These are phyloP conservation scores for Colletotrichum sojae DNA, from an alignment of 2,329 filamentous ascomycete species.

Conservation along the genomic window DNA sequence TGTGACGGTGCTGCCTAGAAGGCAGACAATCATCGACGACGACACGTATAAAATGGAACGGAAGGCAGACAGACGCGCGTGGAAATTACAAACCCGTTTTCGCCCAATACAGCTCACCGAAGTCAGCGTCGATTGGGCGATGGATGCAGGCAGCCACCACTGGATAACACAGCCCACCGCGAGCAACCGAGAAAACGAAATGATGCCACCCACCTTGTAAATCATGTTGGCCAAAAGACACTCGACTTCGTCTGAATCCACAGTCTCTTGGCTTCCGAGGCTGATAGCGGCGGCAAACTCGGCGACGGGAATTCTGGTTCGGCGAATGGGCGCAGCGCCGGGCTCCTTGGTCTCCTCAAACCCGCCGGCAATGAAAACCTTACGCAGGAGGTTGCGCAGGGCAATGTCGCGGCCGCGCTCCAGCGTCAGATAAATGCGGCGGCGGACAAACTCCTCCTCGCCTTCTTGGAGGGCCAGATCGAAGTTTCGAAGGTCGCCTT, in stretches of 20 bases:
- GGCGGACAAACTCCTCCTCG: slow-evolving; percentile 93
- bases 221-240: slow-evolving; percentile 97
- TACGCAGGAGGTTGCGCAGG: slow-evolving; percentile 90
- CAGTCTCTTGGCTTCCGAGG: slow-evolving; percentile 75
- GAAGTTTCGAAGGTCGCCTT: slow-evolving; percentile 86
- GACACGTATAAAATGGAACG: slow-evolving; percentile 3
- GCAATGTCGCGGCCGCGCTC: slow-evolving; percentile 94
- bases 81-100: neutral
- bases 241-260: slow-evolving; percentile 95
- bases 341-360: slow-evolving; percentile 83
- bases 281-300: slow-evolving; percentile 90
- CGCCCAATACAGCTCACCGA: neutral
- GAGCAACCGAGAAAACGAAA: slow-evolving; percentile 16
- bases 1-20: slow-evolving; percentile 21
- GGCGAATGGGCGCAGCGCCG: slow-evolving; percentile 72
- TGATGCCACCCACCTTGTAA: slow-evolving; percentile 81
- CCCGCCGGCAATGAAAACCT: slow-evolving; percentile 89
- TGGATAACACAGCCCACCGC: neutral
- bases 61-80: slow-evolving; percentile 4
- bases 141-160: slow-evolving; percentile 9
- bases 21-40: slow-evolving; percentile 7
- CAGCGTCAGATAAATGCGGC: slow-evolving; percentile 93
- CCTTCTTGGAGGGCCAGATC: slow-evolving; percentile 84
- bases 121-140: slow-evolving; percentile 1
- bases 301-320: slow-evolving; percentile 83